A percentile compares a stretch with the other conserved stretches of the same genome.
These are phyloP conservation scores for Microcyclospora pomicola DNA, from an alignment of 2,329 filamentous ascomycete genomes.

Conservation along the genomic window DNA sequence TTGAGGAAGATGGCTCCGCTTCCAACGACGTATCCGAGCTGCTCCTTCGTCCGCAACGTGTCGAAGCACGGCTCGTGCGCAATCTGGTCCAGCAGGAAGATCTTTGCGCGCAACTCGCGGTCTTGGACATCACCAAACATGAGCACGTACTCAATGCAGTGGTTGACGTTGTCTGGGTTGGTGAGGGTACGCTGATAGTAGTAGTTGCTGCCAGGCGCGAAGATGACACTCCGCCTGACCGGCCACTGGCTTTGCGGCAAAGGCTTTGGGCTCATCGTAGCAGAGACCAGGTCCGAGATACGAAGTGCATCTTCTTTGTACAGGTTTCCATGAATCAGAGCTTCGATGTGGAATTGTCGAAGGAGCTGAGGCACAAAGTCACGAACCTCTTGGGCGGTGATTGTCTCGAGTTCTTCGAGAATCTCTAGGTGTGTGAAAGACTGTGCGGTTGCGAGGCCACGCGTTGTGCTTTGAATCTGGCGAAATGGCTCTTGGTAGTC, in stretches of 20 bases:
- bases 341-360: conserved; percentile 73
- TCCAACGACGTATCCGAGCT: conserved; percentile 93
- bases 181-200: conserved; percentile 68
- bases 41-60: conserved; percentile 88
- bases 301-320: conserved; percentile 86
- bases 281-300: conserved; percentile 70
- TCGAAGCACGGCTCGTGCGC: conserved; percentile 89
- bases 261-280: conserved; percentile 56
- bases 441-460: conserved; percentile 64
- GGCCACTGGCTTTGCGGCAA: conserved; percentile 70
- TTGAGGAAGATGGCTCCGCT: conserved; percentile 62
- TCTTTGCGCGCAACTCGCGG: conserved; percentile 56
- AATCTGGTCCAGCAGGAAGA: conserved; percentile 75
- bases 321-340: conserved; percentile 80
- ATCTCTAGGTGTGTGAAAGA: conserved; percentile 70
- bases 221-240: conserved; percentile 59
- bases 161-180: conserved; percentile 69
- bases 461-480: conserved; percentile 71
- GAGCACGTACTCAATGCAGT: conserved; percentile 38
- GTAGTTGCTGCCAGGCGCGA: conserved; percentile 69
- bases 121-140: conserved; percentile 39
- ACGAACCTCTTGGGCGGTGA: conserved; percentile 62
- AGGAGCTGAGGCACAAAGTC: conserved; percentile 69
- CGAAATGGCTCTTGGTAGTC: conserved; percentile 80
- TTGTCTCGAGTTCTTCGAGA: conserved; percentile 57